These are phyloP conservation scores for Arabidopsis arenosa DNA, from an alignment of 345 rosid genomes.

Conservation along the genomic window DNA sequence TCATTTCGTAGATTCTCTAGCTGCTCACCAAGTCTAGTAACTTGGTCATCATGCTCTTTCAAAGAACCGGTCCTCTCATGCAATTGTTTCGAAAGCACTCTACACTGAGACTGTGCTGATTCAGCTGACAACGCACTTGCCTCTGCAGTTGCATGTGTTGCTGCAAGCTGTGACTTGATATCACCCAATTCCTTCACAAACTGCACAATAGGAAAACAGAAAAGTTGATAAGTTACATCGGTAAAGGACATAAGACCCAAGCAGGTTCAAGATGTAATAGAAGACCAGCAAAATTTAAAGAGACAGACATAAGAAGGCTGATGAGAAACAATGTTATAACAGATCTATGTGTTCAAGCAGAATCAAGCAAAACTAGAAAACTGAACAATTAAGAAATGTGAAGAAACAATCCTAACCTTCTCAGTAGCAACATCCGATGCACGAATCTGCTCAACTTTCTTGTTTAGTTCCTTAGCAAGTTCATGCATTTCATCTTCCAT, in stretches of 20 bases:
- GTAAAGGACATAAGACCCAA: background rate
- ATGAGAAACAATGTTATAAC: slow-evolving; percentile 1
- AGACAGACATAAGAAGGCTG: background rate
- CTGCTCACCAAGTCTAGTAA: slow-evolving; percentile 64
- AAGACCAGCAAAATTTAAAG: background rate
- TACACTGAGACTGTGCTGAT: slow-evolving; percentile 74
- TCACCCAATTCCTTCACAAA: slow-evolving; percentile 65
- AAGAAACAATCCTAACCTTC: slow-evolving; percentile 54
- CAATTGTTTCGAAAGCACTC: slow-evolving; percentile 59
- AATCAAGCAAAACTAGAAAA: slow-evolving; percentile 1
- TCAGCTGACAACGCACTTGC: slow-evolving; percentile 83
- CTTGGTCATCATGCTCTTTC: slow-evolving; percentile 73
- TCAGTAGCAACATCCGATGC: slow-evolving; percentile 70
- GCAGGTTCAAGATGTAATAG: background rate
- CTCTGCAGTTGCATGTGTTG: slow-evolving; percentile 75
- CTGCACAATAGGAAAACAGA: slow-evolving; percentile 48
- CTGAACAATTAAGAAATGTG: slow-evolving; percentile 10
- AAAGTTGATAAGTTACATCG: background rate
- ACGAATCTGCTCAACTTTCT: slow-evolving; percentile 63
- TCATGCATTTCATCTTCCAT: slow-evolving; percentile 65
- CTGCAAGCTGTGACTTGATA: slow-evolving; percentile 66
- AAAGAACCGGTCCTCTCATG: slow-evolving; percentile 64
- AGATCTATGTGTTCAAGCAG: slow-evolving; percentile 1
- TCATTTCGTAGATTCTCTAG: slow-evolving; percentile 67
- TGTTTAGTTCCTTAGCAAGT: slow-evolving; percentile 62